A percentile compares a stretch with the other conserved stretches of the same genome.
phyloP scores from a whole-genome alignment of 306 rosid genomes.

The Potentilla sterilis region DNA sequence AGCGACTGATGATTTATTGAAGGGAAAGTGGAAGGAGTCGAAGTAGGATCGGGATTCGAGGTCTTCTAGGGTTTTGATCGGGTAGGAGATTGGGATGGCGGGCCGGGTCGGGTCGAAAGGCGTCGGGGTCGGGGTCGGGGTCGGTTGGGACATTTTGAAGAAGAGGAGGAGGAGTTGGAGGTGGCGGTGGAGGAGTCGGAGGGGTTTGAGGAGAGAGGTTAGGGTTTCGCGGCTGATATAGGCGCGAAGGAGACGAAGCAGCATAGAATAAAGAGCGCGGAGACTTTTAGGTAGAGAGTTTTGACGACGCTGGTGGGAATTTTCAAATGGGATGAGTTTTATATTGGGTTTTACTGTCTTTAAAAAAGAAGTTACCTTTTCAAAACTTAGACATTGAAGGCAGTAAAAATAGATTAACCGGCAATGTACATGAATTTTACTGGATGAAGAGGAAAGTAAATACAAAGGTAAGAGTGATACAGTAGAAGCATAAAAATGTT shows the following conservation, averaged over 20 bases:
- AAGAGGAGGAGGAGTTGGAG: slow-evolving; percentile 13
- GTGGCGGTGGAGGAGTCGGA: slow-evolving; percentile 10
- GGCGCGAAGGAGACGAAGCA: slow-evolving; percentile 26
- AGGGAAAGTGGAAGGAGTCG: slow-evolving; percentile 80
- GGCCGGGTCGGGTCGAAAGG: slow-evolving; percentile 65
- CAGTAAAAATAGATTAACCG: neutral
- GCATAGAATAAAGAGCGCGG: slow-evolving; percentile 9
- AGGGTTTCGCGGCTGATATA: slow-evolving; percentile 31
- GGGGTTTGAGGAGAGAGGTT: slow-evolving; percentile 20
- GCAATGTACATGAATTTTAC: neutral
- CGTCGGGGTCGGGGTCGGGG: slow-evolving; percentile 19
- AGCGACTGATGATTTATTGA: slow-evolving; percentile 64
- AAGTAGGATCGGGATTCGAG: slow-evolving; percentile 74
- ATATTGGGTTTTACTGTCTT: neutral
- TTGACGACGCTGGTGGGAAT: slow-evolving; percentile 5
- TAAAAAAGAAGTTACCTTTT: too few species aligned
- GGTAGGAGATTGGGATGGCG: slow-evolving; percentile 70
- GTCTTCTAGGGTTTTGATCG: slow-evolving; percentile 73
- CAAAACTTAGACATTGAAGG: too few species aligned
- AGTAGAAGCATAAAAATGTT: neutral
- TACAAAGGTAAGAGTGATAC: neutral
- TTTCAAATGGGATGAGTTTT: neutral
- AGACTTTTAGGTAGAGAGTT: neutral
- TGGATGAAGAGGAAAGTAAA: neutral
- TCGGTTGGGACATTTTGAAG: slow-evolving; percentile 38